Conservation (phyloP, 75 land plant species). For the Selaginella moellendorffii region DNA sequence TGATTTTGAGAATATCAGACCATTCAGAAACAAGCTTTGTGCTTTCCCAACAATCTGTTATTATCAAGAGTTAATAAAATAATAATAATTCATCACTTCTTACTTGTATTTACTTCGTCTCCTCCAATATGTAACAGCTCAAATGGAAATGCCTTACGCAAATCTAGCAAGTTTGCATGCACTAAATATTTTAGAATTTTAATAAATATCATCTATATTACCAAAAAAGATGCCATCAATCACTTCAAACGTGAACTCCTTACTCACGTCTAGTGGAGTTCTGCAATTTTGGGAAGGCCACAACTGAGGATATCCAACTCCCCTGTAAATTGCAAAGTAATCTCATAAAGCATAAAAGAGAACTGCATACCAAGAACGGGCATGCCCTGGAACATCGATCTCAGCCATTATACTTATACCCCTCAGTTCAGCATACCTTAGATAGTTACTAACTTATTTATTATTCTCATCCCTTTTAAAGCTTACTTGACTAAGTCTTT, state of each 20-base stretch:
- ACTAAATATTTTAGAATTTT: not conserved
- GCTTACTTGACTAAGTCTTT: conserved; percentile 68
- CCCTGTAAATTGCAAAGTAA: conserved; percentile 31
- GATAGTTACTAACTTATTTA: not conserved
- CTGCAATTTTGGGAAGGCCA: conserved; percentile 71
- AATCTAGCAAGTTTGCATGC: conserved; percentile 33
- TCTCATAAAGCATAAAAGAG: not conserved
- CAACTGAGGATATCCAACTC: conserved; percentile 74
- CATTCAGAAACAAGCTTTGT: conserved; percentile 11
- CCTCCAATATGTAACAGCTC: conserved; percentile 91
- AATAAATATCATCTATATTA: conserved; percentile 7
- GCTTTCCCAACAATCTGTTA: conserved; percentile 49
- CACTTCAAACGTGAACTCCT: conserved; percentile 72
- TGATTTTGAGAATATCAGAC: not conserved
- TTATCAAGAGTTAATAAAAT: not conserved
- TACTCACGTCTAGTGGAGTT: conserved; percentile 86
- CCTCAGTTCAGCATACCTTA: conserved; percentile 11
- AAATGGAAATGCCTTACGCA: conserved; percentile 74
- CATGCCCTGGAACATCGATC: conserved; percentile 92
- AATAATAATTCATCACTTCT: conserved; percentile 13
- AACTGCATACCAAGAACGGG: conserved; percentile 63
- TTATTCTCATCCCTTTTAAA: not conserved
- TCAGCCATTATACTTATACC: conserved; percentile 92
- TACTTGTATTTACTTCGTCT: conserved; percentile 88
- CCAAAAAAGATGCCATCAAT: conserved; percentile 65